A percentile compares a stretch with the other conserved stretches of the same genome.
These are phyloP conservation scores for Pistacia atlantica DNA, from an alignment of 345 rosid genomes.

Conservation along the genomic window DNA sequence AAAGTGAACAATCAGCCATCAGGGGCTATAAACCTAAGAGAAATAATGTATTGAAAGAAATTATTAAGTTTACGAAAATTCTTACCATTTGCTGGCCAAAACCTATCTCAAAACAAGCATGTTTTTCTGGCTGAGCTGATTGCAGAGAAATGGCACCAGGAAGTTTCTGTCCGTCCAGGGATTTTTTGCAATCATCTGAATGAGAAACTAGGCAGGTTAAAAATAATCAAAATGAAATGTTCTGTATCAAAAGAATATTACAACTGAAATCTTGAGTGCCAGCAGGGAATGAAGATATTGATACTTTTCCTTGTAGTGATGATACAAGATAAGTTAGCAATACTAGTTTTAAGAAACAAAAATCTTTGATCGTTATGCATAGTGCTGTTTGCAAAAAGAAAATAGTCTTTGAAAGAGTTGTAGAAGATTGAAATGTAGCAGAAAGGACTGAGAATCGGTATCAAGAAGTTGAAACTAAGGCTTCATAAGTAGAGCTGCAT, in stretches of 20 bases:
- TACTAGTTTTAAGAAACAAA: neutral
- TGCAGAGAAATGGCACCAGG: conserved; percentile 52
- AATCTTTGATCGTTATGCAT: neutral
- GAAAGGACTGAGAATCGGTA: neutral
- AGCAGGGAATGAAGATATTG: neutral
- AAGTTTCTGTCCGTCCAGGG: conserved; percentile 50
- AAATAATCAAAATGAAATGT: conserved; percentile 6
- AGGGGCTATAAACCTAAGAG: conserved; percentile 5
- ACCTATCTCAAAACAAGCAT: conserved; percentile 59
- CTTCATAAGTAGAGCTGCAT: neutral
- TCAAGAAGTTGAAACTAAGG: neutral
- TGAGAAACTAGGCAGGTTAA: conserved; percentile 18
- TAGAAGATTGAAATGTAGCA: neutral
- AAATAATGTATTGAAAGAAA: neutral
- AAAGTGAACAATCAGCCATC: conserved; percentile 20
- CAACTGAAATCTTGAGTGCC: neutral
- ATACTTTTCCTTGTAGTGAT: neutral
- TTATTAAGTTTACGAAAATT: neutral
- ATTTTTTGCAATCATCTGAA: conserved; percentile 62
- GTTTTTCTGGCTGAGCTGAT: conserved; percentile 49
- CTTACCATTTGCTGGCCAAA: conserved; percentile 70
- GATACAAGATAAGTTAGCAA: neutral
- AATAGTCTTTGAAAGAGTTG: neutral
- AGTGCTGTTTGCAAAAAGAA: neutral
- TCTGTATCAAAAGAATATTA: neutral